Evolutionary conservation across 164 flowering plant species (phyloP), one percentile per base, ranked within the genome.

Genomic region (Protea cynaroides): DNA sequence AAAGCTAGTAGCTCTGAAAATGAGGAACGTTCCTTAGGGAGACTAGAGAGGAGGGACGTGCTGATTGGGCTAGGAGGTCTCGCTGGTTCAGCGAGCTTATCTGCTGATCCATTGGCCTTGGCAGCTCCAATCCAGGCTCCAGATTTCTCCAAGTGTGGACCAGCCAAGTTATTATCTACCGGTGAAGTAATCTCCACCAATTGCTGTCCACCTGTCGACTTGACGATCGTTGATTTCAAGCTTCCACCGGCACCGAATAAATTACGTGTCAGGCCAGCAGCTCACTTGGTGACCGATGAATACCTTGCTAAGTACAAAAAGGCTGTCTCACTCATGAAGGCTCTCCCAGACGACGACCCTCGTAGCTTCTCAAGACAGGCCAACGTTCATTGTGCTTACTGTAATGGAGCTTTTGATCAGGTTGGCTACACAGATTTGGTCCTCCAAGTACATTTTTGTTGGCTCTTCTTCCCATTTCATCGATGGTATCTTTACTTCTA

Each of bases 321-420:
- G n/a, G n/a, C n/a, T n/a, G n/a, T n/a, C n/a, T n/a, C n/a, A n/a
- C n/a, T n/a, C n/a, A n/a, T n/a, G n/a, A n/a, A n/a, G n/a, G n/a
- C n/a, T n/a, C n/a, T n/a, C n/a, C n/a, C n/a, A n/a, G n/a, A n/a
- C n/a, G n/a, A n/a, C 25, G 79, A 79, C 44, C 80, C 79, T 0
- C 77, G 79, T 1, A 77, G 66, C 37, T 81, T 81, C 66, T 59
- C 14, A 21, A 75, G 76, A 44, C 80, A 76, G 56, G 84, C 82
- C 25, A 69, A 76, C 25, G 62, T 78, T 25, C 84, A 81, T 29
- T 81, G 84, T 46, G 84, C 84, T 51, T 81, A 76, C 56, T 81
- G 82, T 61, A 56, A 76, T 23, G 77, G 69, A 5, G 78, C 80
- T 21, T 71, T 76, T 47, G 57, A 68, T 14, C 80, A 76, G 60